These are phyloP conservation scores for Pythium folliculosum DNA, from an alignment of 352 stramenopile species.

Conservation along the genomic window DNA sequence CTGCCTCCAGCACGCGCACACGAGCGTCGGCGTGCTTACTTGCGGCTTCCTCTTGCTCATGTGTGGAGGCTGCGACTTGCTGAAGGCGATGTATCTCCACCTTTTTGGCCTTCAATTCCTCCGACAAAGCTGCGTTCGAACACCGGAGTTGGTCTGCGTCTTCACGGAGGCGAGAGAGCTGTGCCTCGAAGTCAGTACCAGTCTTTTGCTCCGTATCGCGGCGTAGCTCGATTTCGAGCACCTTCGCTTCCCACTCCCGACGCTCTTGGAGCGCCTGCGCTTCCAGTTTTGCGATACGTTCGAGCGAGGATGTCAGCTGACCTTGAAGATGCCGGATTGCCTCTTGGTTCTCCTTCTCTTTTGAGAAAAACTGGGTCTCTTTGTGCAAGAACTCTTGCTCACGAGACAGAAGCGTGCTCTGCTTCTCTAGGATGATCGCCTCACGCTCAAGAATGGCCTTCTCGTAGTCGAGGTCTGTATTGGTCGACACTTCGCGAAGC, in stretches of 20 bases:
- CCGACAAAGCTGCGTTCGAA: not conserved
- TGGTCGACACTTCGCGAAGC: conserved; percentile 55
- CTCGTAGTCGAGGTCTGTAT: conserved; percentile 59
- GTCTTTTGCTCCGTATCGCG: not conserved
- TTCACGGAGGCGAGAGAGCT: not conserved
- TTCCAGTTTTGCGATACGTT: conserved; percentile 32
- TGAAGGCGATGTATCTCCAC: not conserved
- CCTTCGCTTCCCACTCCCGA: conserved; percentile 1
- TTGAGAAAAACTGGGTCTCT: conserved; percentile 40
- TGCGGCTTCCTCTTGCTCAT: conserved; percentile 1
- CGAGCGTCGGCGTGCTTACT: conserved; percentile 10
- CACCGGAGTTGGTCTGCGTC: not conserved
- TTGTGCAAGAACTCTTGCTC: conserved; percentile 40
- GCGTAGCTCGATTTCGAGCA: not conserved
- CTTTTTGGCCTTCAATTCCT: not conserved
- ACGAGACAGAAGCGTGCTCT: conserved; percentile 35
- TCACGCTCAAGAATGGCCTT: conserved; percentile 52
- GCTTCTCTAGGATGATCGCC: conserved; percentile 32
- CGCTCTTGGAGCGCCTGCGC: conserved; percentile 1
- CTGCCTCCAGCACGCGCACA: not conserved
- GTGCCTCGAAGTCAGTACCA: not conserved
- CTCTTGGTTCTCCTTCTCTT: conserved; percentile 34
- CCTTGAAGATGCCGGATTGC: conserved; percentile 37
- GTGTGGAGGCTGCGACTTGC: not conserved
- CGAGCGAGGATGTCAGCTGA: conserved; percentile 25